phyloP scores from a whole-genome alignment of 768 basidiomycete species.

The Tubosaeta sp. region DNA sequence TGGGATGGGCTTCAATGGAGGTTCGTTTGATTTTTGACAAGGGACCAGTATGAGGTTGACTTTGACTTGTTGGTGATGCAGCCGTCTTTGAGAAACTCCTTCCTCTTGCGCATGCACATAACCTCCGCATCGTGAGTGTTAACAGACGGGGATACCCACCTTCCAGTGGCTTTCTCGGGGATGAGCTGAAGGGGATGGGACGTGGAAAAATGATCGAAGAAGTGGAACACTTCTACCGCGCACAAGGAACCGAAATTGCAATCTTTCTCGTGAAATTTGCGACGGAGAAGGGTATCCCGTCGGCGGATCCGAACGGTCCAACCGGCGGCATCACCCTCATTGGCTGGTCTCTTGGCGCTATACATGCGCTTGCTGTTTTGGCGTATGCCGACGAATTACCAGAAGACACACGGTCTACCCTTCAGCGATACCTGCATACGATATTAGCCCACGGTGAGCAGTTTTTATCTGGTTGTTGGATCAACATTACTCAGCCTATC shows the following conservation, averaged over 20 bases:
- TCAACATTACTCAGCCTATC: neutral
- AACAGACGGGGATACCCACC: constrained; percentile 26
- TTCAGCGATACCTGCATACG: constrained; percentile 18
- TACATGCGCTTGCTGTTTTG: constrained; percentile 9
- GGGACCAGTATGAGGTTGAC: neutral
- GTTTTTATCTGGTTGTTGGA: neutral
- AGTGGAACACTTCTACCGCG: constrained; percentile 9
- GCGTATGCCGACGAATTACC: constrained; percentile 13
- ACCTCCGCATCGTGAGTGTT: constrained; percentile 21
- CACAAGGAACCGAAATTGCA: constrained; percentile 17
- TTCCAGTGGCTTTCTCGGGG: constrained; percentile 20
- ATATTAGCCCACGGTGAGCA: constrained; percentile 15
- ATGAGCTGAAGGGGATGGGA: constrained; percentile 10
- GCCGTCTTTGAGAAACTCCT: constrained; percentile 17
- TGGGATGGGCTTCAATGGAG: constrained; percentile 21
- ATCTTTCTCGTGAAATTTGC: constrained; percentile 17
- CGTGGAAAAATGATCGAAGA: constrained; percentile 14
- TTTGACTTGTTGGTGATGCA: neutral
- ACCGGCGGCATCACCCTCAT: constrained; percentile 14
- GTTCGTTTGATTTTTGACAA: constrained; percentile 1
- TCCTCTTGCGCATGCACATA: constrained; percentile 18
- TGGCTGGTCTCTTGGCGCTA: constrained; percentile 18
- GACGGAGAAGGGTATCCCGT: constrained; percentile 11
- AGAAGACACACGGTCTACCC: constrained; percentile 1
- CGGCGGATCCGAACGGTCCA: neutral